Conservation (phyloP, 768 basidiomycete species). For the Strobilomyces dryophilus region DNA sequence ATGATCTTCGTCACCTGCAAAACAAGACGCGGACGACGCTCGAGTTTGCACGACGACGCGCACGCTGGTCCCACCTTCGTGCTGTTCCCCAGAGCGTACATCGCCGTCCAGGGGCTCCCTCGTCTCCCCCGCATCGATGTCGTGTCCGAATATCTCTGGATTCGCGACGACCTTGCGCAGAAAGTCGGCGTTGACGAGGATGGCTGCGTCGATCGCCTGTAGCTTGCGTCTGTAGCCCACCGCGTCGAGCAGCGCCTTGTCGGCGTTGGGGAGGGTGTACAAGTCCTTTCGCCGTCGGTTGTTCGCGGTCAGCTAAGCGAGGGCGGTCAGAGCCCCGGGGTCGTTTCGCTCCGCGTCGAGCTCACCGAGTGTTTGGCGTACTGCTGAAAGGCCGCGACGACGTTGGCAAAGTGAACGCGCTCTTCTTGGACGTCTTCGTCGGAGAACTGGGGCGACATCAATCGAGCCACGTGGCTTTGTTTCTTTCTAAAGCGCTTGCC, state of each 20-base stretch:
- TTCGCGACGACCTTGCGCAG: constrained; percentile 67
- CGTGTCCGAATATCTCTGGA: constrained; percentile 77
- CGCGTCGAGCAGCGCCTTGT: constrained; percentile 61
- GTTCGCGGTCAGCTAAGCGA: constrained; percentile 49
- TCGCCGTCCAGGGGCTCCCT: too few species aligned
- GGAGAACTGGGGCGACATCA: constrained; percentile 28
- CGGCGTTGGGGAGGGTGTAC: constrained; percentile 60
- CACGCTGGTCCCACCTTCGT: constrained; percentile 8
- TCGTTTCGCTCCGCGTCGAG: too few species aligned
- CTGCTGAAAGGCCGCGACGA: constrained; percentile 68
- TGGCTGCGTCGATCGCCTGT: constrained; percentile 74
- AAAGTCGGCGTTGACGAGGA: constrained; percentile 77
- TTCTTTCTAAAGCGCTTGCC: constrained; percentile 25
- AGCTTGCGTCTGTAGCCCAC: constrained; percentile 80
- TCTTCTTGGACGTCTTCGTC: constrained; percentile 48
- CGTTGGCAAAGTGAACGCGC: constrained; percentile 67
- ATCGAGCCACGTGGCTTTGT: constrained; percentile 19
- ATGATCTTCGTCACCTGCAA: constrained; percentile 21
- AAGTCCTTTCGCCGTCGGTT: constrained; percentile 74
- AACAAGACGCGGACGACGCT: neutral
- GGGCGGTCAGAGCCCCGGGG: neutral
- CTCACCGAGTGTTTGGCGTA: constrained; percentile 68
- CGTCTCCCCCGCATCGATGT: constrained; percentile 25
- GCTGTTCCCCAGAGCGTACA: too few species aligned
- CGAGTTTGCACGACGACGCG: constrained; percentile 1